Evolutionary conservation across 306 rosid species (phyloP), one percentile per base, ranked within the genome.

Genomic region (Vicia faba): DNA sequence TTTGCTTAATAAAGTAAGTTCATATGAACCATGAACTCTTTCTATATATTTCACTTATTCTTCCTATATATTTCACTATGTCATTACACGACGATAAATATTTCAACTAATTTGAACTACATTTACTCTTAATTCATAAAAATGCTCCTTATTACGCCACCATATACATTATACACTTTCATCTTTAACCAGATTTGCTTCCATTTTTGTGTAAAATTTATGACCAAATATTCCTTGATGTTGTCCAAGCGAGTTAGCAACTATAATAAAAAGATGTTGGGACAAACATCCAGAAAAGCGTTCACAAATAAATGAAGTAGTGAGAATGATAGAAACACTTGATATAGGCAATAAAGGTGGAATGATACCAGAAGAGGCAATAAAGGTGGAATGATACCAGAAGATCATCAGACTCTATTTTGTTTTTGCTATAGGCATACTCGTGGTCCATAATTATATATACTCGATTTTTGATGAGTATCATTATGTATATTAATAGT

Each of bases 301-400:
- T 5, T 95, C 90, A 0, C 85, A 87, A 64, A 91, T 91, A 95
- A 84, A 73, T 5, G 95, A 84, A 25, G 97, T 89, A 5, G 95
- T 89, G 77, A 84, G 43, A 39, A 20, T 87, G 87, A 66, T 87
- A 5, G 93, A 91, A 75, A 90, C 84, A 16, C 45, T 87, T 19
- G 95, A 91, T 61, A 85, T 92, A 2, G 85, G 85, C 82, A 85
- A 84, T 64, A 92, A 96, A 29, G 91, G 91, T 40, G 95, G 91
- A 48, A 86, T 88, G 91, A 77, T 83, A 55, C 81, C 84, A 0
- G 87, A 91, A 0, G 82, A 79, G n/a, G n/a, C n/a, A n/a, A n/a
- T n/a, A n/a, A n/a, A n/a, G n/a, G n/a, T n/a, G n/a, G n/a, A n/a
- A n/a, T n/a, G n/a, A n/a, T n/a, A n/a, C n/a, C n/a, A n/a, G n/a